phyloP scores from a whole-genome alignment of 192 early-diverging fungal species.

The Dissophora ornata region DNA sequence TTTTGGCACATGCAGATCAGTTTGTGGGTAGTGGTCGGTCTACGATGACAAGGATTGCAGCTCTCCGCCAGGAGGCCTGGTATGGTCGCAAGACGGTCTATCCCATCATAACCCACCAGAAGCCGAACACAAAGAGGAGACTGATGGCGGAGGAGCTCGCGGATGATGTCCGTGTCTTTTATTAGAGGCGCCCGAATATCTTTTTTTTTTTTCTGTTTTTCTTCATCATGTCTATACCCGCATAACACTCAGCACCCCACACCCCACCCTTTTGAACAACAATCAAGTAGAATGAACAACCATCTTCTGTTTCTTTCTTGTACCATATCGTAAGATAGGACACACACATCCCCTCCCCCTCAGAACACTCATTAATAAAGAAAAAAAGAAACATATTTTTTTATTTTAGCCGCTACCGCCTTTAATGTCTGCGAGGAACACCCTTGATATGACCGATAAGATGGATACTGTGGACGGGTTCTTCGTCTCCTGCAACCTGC shows the following conservation, averaged over 20 bases:
- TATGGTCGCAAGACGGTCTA: slow-evolving; percentile 13
- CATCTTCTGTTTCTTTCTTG: too few relatives aligned
- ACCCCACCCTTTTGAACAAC: too few relatives aligned
- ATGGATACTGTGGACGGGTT: slow-evolving; percentile 35
- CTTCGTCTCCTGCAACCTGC: slow-evolving; percentile 1
- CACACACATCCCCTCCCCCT: too few relatives aligned
- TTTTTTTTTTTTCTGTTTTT: background rate
- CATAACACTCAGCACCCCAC: too few relatives aligned
- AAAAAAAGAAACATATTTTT: too few relatives aligned
- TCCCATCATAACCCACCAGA: background rate
- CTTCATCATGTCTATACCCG: too few relatives aligned
- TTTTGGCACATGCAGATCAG: slow-evolving; percentile 45
- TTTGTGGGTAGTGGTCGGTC: slow-evolving; percentile 13
- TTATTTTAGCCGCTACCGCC: too few relatives aligned
- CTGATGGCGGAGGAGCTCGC: background rate
- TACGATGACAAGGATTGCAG: slow-evolving; percentile 37
- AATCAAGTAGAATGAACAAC: too few relatives aligned
- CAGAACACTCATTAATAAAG: too few relatives aligned
- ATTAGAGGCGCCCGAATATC: background rate
- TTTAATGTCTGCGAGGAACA: slow-evolving; percentile 24
- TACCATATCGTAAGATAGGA: too few relatives aligned
- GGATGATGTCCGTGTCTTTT: background rate
- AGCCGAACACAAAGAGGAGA: background rate
- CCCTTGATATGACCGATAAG: slow-evolving; percentile 47
- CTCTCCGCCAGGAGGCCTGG: slow-evolving; percentile 18